Conservation (phyloP, 176 grass and related monocot species). For the Typha latifolia region DNA sequence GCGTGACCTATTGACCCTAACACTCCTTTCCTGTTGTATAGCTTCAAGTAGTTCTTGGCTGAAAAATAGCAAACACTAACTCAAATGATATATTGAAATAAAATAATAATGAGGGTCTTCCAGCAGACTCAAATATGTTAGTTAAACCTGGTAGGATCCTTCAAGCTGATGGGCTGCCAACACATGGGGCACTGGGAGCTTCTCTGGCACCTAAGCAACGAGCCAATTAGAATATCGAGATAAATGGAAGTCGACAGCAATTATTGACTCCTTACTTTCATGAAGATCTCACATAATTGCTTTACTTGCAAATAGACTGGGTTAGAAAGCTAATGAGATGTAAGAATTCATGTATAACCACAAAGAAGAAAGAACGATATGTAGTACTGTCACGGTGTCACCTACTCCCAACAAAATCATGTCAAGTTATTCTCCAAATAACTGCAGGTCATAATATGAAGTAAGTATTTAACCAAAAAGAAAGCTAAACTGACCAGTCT, state of each 20-base stretch:
- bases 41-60: constrained; percentile 80
- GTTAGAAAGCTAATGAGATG: too few relatives aligned
- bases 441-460: too few relatives aligned
- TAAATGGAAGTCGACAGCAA: constrained; percentile 8
- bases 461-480: too few relatives aligned
- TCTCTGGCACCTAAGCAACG: constrained; percentile 65
- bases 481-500: too few relatives aligned
- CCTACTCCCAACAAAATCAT: too few relatives aligned
- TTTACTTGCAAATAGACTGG: too few relatives aligned
- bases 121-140: not conserved
- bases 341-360: too few relatives aligned
- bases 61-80: constrained; percentile 3
- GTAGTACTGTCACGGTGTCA: too few relatives aligned
- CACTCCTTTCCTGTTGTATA: constrained; percentile 58
- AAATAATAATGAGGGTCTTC: not conserved
- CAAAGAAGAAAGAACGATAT: too few relatives aligned
- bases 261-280: too few relatives aligned
- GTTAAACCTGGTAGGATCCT: constrained; percentile 69
- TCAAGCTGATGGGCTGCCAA: constrained; percentile 75
- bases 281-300: too few relatives aligned
- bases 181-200: constrained; percentile 99
- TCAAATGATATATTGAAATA: not conserved
- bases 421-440: too few relatives aligned
- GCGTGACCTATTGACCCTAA: constrained; percentile 53
- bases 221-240: constrained; percentile 13